phyloP scores from a whole-genome alignment of 257 asterid genomes.

The Solanum peruvianum region DNA sequence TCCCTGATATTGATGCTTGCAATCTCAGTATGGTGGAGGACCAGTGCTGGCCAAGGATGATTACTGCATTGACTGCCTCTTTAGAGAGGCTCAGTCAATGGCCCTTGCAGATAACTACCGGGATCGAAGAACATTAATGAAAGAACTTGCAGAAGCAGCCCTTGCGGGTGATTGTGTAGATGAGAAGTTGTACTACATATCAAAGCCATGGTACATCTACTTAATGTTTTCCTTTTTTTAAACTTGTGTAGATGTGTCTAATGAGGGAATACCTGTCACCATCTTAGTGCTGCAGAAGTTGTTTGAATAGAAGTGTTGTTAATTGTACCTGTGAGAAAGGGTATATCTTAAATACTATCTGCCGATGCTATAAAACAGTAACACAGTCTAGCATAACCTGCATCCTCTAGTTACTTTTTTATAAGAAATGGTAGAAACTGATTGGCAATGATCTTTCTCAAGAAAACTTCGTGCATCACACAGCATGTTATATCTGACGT shows the following conservation, averaged over 20 bases:
- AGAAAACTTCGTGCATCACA: not conserved
- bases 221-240: not conserved
- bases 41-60: constrained; percentile 66
- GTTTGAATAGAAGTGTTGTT: not conserved
- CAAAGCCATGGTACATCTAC: constrained; percentile 66
- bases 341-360: not conserved
- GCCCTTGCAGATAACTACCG: constrained; percentile 61
- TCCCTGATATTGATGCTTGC: constrained; percentile 19
- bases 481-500: not conserved
- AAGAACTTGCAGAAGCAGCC: constrained; percentile 89
- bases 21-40: constrained; percentile 75
- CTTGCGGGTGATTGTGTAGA: constrained; percentile 59
- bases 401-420: not conserved
- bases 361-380: not conserved
- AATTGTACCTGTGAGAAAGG: not conserved
- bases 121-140: constrained; percentile 70
- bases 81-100: constrained; percentile 53
- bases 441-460: not conserved
- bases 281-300: not conserved
- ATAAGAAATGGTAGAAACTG: not conserved
- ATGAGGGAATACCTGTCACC: not conserved
- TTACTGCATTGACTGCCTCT: constrained; percentile 68
- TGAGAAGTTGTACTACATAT: constrained; percentile 55
- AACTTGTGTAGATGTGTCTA: not conserved
- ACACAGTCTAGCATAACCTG: not conserved